Conservation (phyloP, 2,329 filamentous ascomycete species). For the Fusarium equiseti region DNA sequence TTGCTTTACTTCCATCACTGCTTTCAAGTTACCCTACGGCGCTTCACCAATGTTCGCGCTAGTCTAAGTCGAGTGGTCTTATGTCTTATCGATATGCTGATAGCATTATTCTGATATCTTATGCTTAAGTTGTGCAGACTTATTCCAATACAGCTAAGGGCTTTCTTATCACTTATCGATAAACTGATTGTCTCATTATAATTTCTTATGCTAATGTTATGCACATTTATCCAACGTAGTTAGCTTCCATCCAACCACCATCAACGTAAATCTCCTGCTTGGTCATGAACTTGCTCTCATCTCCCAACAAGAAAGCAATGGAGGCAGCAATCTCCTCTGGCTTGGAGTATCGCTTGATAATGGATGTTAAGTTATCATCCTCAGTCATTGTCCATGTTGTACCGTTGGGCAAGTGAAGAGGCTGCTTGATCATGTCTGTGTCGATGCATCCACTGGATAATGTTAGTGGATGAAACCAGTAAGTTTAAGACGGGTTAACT, state of each 20-base stretch:
- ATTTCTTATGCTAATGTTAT: neutral
- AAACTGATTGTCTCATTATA: neutral
- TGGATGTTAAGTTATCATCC: conserved; percentile 42
- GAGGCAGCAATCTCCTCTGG: conserved; percentile 48
- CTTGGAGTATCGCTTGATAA: conserved; percentile 47
- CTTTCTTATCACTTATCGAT: neutral
- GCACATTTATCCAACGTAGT: conserved; percentile 34
- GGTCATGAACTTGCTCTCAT: conserved; percentile 51
- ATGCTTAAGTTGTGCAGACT: neutral
- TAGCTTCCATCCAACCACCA: conserved; percentile 48
- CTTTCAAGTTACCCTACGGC: neutral
- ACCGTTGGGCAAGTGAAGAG: conserved; percentile 43
- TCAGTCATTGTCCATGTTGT: conserved; percentile 46
- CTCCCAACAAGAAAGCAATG: conserved; percentile 49
- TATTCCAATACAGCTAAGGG: conserved; percentile 30
- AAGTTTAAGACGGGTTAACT: neutral
- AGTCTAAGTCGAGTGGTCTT: neutral
- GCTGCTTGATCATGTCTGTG: conserved; percentile 48
- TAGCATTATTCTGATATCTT: neutral
- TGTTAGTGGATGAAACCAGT: neutral
- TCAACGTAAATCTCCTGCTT: conserved; percentile 49
- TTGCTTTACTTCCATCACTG: neutral
- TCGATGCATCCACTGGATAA: conserved; percentile 43
- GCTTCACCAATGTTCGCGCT: neutral
- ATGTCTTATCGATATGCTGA: neutral